phyloP scores from a whole-genome alignment of 176 grass and related monocot genomes.

The Aegilops sharonensis region DNA sequence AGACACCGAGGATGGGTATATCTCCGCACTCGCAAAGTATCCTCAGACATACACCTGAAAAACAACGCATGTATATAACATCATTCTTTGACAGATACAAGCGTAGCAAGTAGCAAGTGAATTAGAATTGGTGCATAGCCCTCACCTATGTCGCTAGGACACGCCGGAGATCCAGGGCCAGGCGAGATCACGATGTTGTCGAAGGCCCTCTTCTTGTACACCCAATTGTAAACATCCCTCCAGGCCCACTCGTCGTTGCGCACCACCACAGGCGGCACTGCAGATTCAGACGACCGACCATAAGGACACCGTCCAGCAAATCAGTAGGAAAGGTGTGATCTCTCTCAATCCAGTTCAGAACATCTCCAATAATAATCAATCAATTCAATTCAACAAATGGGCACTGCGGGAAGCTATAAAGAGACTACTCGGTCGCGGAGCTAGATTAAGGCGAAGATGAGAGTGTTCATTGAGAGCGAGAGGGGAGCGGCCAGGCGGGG shows the following conservation, averaged over 20 bases:
- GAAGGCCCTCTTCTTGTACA: constrained; percentile 75
- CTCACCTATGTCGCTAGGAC: constrained; percentile 74
- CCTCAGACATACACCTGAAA: constrained; percentile 66
- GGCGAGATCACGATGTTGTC: constrained; percentile 97
- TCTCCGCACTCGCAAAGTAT: constrained; percentile 84
- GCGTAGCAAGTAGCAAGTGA: background rate
- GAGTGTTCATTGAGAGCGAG: background rate
- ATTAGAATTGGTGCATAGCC: constrained; percentile 9
- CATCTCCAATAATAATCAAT: no score
- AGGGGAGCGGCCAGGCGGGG: background rate
- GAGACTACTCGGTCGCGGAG: background rate
- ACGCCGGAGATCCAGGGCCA: constrained; percentile 79
- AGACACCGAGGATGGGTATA: constrained; percentile 89
- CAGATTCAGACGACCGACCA: background rate
- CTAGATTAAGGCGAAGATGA: background rate
- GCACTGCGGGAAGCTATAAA: background rate
- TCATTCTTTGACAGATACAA: background rate
- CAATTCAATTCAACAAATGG: background rate
- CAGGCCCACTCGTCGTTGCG: constrained; percentile 96
- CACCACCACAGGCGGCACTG: constrained; percentile 74
- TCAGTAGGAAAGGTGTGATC: background rate
- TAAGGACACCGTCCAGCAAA: background rate
- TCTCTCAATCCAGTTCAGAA: background rate
- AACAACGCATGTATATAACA: background rate
- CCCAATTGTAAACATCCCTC: constrained; percentile 57